Conservation (phyloP, 2,329 filamentous ascomycete genomes). For the Rhinocladiella mackenziei region DNA sequence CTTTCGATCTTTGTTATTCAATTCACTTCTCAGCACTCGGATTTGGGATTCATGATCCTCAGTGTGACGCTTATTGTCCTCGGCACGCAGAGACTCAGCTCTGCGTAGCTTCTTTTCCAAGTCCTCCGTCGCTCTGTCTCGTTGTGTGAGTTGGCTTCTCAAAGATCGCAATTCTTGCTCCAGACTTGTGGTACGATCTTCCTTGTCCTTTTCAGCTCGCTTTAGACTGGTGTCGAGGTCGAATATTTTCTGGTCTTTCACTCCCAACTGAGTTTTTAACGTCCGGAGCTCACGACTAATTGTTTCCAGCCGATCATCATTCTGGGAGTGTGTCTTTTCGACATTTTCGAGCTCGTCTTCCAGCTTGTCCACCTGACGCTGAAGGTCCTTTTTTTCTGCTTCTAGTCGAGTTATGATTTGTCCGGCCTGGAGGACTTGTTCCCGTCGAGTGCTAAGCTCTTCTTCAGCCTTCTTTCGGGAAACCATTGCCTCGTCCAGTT, state of each 20-base stretch:
- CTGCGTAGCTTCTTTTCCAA: slow-evolving; percentile 25
- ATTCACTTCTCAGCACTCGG: slow-evolving; percentile 84
- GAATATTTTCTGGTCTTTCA: slow-evolving; percentile 85
- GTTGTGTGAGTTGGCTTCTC: slow-evolving; percentile 24
- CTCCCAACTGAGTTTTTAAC: slow-evolving; percentile 79
- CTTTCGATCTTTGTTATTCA: slow-evolving; percentile 85
- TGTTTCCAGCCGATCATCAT: slow-evolving; percentile 69
- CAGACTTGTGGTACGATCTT: slow-evolving; percentile 38
- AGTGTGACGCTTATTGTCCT: slow-evolving; percentile 22
- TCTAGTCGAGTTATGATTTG: slow-evolving; percentile 81
- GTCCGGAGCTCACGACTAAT: slow-evolving; percentile 79
- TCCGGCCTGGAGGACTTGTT: slow-evolving; percentile 87
- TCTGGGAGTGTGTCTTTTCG: slow-evolving; percentile 65
- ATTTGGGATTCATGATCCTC: slow-evolving; percentile 54
- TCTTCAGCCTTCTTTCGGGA: slow-evolving; percentile 86
- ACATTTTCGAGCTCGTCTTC: slow-evolving; percentile 68
- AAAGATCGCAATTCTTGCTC: slow-evolving; percentile 27
- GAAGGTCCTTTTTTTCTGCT: slow-evolving; percentile 74
- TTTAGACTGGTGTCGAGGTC: slow-evolving; percentile 82
- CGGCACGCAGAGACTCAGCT: slow-evolving; percentile 19
- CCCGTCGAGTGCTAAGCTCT: slow-evolving; percentile 71
- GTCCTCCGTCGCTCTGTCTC: slow-evolving; percentile 24
- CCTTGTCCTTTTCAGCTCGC: slow-evolving; percentile 80
- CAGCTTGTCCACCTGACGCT: slow-evolving; percentile 62
- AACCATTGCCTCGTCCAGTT: slow-evolving; percentile 81